Percentiles rank a stretch among this genome's conserved stretches.
These are phyloP conservation scores for Fusarium xyrophilum DNA, from an alignment of 2,329 filamentous ascomycete genomes.

Conservation along the genomic window DNA sequence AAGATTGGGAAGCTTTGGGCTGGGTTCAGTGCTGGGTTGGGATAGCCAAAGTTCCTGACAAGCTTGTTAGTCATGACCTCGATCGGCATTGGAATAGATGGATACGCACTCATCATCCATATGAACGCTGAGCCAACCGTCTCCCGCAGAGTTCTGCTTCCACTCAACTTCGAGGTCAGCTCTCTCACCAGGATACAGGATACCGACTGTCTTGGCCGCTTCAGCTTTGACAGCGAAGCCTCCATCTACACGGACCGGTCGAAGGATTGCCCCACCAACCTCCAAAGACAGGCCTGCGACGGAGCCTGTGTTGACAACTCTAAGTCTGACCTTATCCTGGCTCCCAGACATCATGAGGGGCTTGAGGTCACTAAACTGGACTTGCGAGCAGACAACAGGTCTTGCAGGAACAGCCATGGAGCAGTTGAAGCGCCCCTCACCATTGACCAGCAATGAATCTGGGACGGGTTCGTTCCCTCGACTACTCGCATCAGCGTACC, in stretches of 20 bases:
- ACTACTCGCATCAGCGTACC: slow-evolving; percentile 6
- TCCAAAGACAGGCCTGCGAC: neutral
- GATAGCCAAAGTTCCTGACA: neutral
- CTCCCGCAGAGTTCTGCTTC: accelerated
- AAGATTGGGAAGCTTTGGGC: neutral
- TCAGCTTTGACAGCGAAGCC: neutral
- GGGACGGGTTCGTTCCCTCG: slow-evolving; percentile 12
- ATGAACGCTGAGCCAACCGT: neutral
- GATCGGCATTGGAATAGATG: accelerated
- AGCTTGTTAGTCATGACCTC: neutral
- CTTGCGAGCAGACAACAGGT: neutral
- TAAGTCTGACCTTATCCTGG: neutral
- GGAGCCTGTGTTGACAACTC: slow-evolving; percentile 1
- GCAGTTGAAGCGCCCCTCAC: neutral
- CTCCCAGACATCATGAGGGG: accelerated
- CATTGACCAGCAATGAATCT: neutral
- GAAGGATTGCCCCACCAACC: accelerated
- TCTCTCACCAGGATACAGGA: neutral
- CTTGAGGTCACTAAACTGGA: accelerated
- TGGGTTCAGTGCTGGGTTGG: neutral
- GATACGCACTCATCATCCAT: slow-evolving; percentile 4
- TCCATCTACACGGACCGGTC: neutral
- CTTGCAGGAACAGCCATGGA: slow-evolving; percentile 4
- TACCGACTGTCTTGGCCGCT: neutral
- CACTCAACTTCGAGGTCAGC: neutral